Evolutionary conservation across 768 basidiomycete species (phyloP).

Genomic region (Rhodotorula taiwanensis): DNA sequence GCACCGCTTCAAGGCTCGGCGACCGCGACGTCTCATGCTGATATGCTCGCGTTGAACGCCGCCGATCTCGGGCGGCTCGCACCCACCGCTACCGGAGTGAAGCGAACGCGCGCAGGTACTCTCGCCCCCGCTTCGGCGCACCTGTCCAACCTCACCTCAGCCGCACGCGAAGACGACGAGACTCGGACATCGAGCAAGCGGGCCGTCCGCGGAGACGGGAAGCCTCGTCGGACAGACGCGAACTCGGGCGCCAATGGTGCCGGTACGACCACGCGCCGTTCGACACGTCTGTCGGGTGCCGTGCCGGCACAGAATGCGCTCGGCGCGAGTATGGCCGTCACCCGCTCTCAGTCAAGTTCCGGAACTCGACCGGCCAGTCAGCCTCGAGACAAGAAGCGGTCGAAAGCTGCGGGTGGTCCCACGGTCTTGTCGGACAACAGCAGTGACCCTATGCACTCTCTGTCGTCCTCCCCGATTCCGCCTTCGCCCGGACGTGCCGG

Average conservation of each 20-base stretch:
- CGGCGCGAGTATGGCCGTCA: conserved; percentile 7
- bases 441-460: conserved; percentile 8
- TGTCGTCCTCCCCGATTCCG: conserved; percentile 25
- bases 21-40: too few species aligned
- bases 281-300: conserved; percentile 54
- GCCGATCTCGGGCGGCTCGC: background rate
- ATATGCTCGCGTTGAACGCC: too few species aligned
- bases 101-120: conserved; percentile 27
- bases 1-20: background rate
- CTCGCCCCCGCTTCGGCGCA: conserved; percentile 9
- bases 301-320: background rate
- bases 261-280: conserved; percentile 60
- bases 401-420: conserved; percentile 20
- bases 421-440: conserved; percentile 26
- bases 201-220: conserved; percentile 10
- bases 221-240: conserved; percentile 33
- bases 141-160: background rate
- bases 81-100: conserved; percentile 31
- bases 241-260: conserved; percentile 44
- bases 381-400: conserved; percentile 32
- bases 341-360: conserved; percentile 8
- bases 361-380: background rate
- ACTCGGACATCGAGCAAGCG: background rate
- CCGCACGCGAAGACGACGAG: background rate
- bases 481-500: conserved; percentile 9